These are phyloP conservation scores for Fusarium pseudoanthophilum DNA, from an alignment of 2,329 filamentous ascomycete species.

Conservation along the genomic window DNA sequence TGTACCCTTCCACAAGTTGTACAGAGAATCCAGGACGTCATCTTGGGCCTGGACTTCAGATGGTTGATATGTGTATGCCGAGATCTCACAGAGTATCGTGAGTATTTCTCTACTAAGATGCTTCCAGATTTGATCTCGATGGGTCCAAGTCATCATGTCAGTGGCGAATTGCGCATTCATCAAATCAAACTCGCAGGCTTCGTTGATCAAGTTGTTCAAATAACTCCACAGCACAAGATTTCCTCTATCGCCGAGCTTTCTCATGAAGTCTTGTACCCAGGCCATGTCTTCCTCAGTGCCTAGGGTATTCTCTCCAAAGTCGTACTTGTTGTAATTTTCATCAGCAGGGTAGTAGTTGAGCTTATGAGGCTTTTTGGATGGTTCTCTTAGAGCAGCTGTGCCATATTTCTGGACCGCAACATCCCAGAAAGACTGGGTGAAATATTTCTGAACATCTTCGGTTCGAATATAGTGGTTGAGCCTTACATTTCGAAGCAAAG, in stretches of 20 bases:
- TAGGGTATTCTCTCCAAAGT: neutral
- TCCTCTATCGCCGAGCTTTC: neutral
- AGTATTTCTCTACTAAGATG: neutral
- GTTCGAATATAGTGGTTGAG: constrained; percentile 27
- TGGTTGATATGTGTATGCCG: neutral
- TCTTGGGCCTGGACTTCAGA: neutral
- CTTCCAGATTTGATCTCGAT: constrained; percentile 3
- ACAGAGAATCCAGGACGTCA: neutral
- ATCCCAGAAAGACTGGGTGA: constrained; percentile 44
- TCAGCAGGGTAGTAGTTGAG: constrained; percentile 27
- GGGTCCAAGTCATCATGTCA: neutral
- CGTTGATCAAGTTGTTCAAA: constrained; percentile 29
- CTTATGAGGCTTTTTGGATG: constrained; percentile 33
- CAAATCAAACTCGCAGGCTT: constrained; percentile 28
- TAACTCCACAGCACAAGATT: constrained; percentile 29
- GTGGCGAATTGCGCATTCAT: constrained; percentile 21
- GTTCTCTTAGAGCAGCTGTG: constrained; percentile 31
- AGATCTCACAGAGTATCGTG: constrained; percentile 27
- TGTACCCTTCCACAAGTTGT: neutral
- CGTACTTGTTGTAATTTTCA: neutral
- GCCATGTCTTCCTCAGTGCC: neutral
- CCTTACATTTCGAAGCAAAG: neutral
- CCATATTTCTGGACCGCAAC: constrained; percentile 41
- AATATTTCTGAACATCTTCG: constrained; percentile 30
- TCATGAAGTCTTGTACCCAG: constrained; percentile 8